These are phyloP conservation scores for Penicillium sp. DNA, from an alignment of 2,329 filamentous ascomycete genomes.

Conservation along the genomic window DNA sequence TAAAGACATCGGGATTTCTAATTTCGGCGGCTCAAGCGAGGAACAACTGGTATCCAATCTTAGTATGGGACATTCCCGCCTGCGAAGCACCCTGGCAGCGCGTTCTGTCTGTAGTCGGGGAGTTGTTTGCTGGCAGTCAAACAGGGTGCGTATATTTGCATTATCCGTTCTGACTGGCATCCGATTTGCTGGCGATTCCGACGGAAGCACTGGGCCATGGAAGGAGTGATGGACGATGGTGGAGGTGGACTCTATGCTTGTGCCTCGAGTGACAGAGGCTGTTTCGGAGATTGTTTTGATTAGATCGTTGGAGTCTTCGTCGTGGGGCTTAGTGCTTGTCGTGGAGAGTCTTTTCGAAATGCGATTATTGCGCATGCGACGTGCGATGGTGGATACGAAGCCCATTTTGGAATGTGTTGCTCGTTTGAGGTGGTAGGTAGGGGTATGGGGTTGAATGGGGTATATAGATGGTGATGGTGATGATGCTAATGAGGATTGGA, in stretches of 20 bases:
- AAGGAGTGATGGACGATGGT: constrained; percentile 16
- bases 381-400: constrained; percentile 20
- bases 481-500: neutral
- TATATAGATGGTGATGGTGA: neutral
- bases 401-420: constrained; percentile 16
- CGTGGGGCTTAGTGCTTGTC: constrained; percentile 11
- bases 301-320: constrained; percentile 24
- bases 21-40: constrained; percentile 13
- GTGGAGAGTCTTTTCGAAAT: constrained; percentile 19
- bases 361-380: constrained; percentile 17
- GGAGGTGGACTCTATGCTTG: constrained; percentile 17
- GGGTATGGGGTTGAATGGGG: neutral
- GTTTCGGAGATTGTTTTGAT: constrained; percentile 18
- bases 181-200: constrained; percentile 12
- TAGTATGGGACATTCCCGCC: constrained; percentile 20
- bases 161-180: constrained; percentile 11
- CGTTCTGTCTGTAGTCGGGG: neutral
- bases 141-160: constrained; percentile 14
- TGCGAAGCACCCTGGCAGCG: constrained; percentile 4
- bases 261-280: constrained; percentile 9
- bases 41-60: constrained; percentile 18
- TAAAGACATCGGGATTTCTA: constrained; percentile 10
- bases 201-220: constrained; percentile 10
- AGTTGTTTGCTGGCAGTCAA: constrained; percentile 14
- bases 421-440: neutral